These are phyloP conservation scores for Protoeuglena noctilucae DNA, from an alignment of 139 green algal species.

Conservation along the genomic window DNA sequence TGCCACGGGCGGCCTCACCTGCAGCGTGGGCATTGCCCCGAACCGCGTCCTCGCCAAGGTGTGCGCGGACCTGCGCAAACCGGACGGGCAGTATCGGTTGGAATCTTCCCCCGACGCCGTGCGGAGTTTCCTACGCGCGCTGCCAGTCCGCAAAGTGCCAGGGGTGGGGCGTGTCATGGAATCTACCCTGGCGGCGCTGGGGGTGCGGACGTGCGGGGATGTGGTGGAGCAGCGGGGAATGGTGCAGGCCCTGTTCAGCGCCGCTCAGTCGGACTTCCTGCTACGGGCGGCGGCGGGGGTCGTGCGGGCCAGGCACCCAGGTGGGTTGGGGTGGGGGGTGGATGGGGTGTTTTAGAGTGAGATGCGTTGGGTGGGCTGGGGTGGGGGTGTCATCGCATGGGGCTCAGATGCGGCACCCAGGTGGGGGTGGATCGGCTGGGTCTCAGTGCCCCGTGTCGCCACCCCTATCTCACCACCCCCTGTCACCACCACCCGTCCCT, in stretches of 20 bases:
- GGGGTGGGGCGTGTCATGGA: slow-evolving; percentile 31
- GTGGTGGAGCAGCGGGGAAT: slow-evolving; percentile 15
- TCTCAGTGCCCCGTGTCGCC: no score
- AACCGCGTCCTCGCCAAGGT: slow-evolving; percentile 33
- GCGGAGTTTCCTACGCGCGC: slow-evolving; percentile 15
- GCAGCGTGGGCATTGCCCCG: slow-evolving; percentile 17
- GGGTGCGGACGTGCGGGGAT: slow-evolving; percentile 16
- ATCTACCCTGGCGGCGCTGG: slow-evolving; percentile 14
- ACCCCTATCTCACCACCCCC: no score
- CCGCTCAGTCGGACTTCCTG: slow-evolving; percentile 14
- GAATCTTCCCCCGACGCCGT: slow-evolving; percentile 12
- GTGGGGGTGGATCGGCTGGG: no score
- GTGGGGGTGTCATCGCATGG: no score
- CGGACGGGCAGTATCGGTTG: slow-evolving; percentile 30
- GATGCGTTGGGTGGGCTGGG: background rate
- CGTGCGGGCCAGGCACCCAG: slow-evolving; percentile 8
- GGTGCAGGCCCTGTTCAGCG: slow-evolving; percentile 19
- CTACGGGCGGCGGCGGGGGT: slow-evolving; percentile 21
- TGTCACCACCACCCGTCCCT: no score
- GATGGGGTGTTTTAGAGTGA: background rate
- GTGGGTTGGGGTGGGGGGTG: background rate
- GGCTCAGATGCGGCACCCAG: no score
- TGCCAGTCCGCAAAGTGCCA: slow-evolving; percentile 27
- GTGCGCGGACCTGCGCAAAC: slow-evolving; percentile 33
- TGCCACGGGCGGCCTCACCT: slow-evolving; percentile 20